Percentiles rank a stretch among this genome's conserved stretches.
Conservation (phyloP, 495 filamentous ascomycete species). For the Neurospora tetraspora region DNA sequence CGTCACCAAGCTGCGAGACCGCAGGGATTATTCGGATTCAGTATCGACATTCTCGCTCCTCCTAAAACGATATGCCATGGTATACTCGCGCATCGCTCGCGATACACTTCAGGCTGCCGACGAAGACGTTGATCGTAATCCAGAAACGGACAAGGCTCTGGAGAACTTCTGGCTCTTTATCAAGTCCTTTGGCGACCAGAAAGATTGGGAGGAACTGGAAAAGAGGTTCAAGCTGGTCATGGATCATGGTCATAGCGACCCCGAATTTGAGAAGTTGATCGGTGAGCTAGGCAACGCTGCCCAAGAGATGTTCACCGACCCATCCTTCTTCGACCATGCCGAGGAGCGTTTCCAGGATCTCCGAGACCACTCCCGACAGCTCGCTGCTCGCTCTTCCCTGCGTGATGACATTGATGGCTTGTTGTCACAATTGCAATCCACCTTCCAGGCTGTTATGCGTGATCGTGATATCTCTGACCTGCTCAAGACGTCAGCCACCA, state of each 20-base stretch:
- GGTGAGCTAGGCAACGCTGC: slow-evolving; percentile 58
- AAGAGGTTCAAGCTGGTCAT: slow-evolving; percentile 55
- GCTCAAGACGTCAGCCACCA: slow-evolving; percentile 48
- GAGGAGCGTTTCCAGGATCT: slow-evolving; percentile 62
- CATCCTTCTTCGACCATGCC: slow-evolving; percentile 66
- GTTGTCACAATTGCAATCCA: slow-evolving; percentile 55
- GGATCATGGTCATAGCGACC: slow-evolving; percentile 64
- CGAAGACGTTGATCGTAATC: slow-evolving; percentile 61
- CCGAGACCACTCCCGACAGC: slow-evolving; percentile 52
- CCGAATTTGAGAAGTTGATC: slow-evolving; percentile 73
- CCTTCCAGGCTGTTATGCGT: slow-evolving; percentile 53
- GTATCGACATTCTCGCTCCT: slow-evolving; percentile 68
- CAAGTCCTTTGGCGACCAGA: slow-evolving; percentile 62
- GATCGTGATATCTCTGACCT: slow-evolving; percentile 64
- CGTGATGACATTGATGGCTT: slow-evolving; percentile 65
- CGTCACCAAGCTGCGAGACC: slow-evolving; percentile 63
- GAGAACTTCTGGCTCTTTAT: slow-evolving; percentile 68
- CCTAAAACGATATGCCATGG: slow-evolving; percentile 64
- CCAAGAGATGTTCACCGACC: slow-evolving; percentile 78
- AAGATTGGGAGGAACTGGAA: slow-evolving; percentile 69
- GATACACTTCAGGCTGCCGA: slow-evolving; percentile 51
- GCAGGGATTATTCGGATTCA: slow-evolving; percentile 74
- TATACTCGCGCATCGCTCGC: slow-evolving; percentile 63
- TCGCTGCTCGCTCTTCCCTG: slow-evolving; percentile 54
- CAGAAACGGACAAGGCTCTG: slow-evolving; percentile 63